Evolutionary conservation across 2,329 filamentous ascomycete species (phyloP).

Genomic region (Acrocalymma vagum): DNA sequence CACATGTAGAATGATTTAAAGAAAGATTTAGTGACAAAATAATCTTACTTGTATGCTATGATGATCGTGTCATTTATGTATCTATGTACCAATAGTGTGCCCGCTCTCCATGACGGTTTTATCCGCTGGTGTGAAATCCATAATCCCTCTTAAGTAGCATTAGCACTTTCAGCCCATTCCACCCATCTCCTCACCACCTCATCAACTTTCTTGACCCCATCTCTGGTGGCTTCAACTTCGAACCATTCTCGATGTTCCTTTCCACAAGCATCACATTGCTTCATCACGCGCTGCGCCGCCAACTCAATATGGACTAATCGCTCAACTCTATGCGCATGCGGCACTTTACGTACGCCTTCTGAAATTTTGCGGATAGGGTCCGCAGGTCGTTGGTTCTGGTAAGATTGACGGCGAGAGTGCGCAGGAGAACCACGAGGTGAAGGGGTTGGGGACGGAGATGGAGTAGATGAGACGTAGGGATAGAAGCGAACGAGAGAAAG

Average conservation of each 20-base stretch:
- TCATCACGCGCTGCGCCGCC: conserved; percentile 65
- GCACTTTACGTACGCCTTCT: conserved; percentile 70
- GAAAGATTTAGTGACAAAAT: too few species aligned
- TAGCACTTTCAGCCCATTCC: conserved; percentile 81
- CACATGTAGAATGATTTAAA: too few species aligned
- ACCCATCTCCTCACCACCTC: conserved; percentile 86
- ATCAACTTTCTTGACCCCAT: conserved; percentile 74
- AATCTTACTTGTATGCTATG: too few species aligned
- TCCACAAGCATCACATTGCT: conserved; percentile 78
- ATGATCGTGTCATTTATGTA: too few species aligned
- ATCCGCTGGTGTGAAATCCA: too few species aligned
- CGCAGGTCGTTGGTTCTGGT: conserved; percentile 22
- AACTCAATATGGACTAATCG: conserved; percentile 90
- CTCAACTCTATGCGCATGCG: conserved; percentile 88
- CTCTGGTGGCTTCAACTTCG: conserved; percentile 78
- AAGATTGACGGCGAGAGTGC: conserved; percentile 30
- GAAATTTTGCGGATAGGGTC: conserved; percentile 19
- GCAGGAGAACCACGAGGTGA: conserved; percentile 36
- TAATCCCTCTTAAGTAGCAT: too few species aligned
- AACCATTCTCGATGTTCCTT: conserved; percentile 95
- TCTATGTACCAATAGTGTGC: too few species aligned
- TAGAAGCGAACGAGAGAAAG: conserved; percentile 91
- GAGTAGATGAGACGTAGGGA: conserved; percentile 69
- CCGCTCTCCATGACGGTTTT: too few species aligned
- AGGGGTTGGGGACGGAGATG: conserved; percentile 34